A percentile compares a stretch with the other conserved stretches of the same genome.
Conservation (phyloP, 371 early-diverging fungal species). For the Apophysomyces trapeziformis region DNA sequence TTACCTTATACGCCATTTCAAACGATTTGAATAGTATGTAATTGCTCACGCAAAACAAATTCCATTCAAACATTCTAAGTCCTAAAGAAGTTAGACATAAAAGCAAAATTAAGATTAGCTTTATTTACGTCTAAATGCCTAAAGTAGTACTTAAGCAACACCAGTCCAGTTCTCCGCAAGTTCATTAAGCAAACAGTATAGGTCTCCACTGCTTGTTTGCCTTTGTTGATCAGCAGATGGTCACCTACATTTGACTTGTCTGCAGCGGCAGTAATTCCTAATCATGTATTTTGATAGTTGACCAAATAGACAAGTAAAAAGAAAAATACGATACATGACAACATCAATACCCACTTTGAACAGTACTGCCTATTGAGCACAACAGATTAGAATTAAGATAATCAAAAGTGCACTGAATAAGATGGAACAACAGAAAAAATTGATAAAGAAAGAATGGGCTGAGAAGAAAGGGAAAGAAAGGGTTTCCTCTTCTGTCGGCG, state of each 20-base stretch:
- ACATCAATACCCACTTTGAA: neutral
- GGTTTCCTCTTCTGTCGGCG: neutral
- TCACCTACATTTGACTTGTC: constrained; percentile 38
- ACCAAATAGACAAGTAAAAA: neutral
- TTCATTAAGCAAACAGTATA: too few relatives aligned
- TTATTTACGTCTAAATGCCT: constrained; percentile 45
- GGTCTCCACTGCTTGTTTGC: neutral
- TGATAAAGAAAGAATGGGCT: neutral
- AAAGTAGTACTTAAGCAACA: constrained; percentile 64
- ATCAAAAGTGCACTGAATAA: neutral
- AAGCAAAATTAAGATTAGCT: neutral
- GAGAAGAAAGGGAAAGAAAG: neutral
- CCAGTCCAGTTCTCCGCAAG: constrained; percentile 46
- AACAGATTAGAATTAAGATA: neutral
- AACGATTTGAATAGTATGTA: constrained; percentile 72
- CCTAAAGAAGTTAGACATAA: neutral
- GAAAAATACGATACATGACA: neutral
- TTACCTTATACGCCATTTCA: constrained; percentile 57
- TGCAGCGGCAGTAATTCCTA: constrained; percentile 59
- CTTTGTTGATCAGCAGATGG: constrained; percentile 11
- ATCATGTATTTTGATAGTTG: too few relatives aligned
- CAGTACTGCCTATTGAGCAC: neutral
- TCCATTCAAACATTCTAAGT: constrained; percentile 36
- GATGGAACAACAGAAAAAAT: neutral
- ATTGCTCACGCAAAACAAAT: constrained; percentile 31